Conservation (phyloP, 2,329 filamentous ascomycete genomes). For the Huntiella abstrusa region DNA sequence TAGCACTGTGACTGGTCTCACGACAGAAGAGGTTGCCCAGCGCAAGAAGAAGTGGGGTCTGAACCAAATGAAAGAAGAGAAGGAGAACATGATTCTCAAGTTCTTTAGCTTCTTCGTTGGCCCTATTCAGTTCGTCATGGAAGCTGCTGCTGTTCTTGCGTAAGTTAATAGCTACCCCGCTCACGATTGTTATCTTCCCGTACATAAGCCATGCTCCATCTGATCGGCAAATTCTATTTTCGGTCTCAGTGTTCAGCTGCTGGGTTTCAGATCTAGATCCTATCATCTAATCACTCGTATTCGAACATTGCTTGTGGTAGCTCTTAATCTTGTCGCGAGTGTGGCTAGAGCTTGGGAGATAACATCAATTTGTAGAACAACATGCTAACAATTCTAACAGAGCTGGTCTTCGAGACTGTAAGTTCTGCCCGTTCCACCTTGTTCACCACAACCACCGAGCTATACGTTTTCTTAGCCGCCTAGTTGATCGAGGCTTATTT, state of each 20-base stretch:
- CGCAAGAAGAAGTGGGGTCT: slow-evolving; percentile 55
- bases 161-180: slow-evolving; percentile 61
- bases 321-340: no score
- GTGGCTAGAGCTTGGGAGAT: no score
- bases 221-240: neutral
- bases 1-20: slow-evolving; percentile 49
- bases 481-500: no score
- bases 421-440: neutral
- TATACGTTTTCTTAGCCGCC: no score
- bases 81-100: slow-evolving; percentile 68
- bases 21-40: slow-evolving; percentile 44
- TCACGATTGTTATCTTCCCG: neutral
- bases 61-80: slow-evolving; percentile 85
- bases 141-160: slow-evolving; percentile 63
- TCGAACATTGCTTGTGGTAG: no score
- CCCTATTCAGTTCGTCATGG: slow-evolving; percentile 88
- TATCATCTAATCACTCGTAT: no score
- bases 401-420: slow-evolving; percentile 11
- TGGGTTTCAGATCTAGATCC: no score
- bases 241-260: no score
- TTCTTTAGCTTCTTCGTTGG: slow-evolving; percentile 71
- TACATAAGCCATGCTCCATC: neutral
- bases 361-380: no score
- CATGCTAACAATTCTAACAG: slow-evolving; percentile 9
- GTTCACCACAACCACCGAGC: no score